phyloP scores from a whole-genome alignment of 139 green algal genomes.

The Chlorella sp. region DNA sequence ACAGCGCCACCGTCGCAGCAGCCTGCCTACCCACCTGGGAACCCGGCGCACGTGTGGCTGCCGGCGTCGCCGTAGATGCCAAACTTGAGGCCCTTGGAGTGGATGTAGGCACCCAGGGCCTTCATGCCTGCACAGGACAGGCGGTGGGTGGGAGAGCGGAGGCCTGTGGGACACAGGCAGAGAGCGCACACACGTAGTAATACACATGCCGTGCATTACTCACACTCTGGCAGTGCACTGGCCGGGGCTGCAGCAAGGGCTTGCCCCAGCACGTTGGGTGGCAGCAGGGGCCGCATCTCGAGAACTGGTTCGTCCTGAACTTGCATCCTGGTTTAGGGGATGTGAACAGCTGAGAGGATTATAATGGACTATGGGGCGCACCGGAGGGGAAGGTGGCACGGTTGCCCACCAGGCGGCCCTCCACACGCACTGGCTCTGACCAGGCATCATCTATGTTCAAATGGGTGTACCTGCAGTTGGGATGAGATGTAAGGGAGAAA shows the following conservation, averaged over 20 bases:
- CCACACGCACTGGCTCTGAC: neutral
- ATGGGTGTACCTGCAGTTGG: conserved; percentile 13
- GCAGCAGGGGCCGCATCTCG: neutral
- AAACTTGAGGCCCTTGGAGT: conserved; percentile 68
- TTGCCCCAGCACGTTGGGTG: too few species aligned
- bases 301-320: too few species aligned
- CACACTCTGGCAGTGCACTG: neutral
- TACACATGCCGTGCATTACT: neutral
- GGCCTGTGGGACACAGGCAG: neutral
- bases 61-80: conserved; percentile 79
- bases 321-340: too few species aligned
- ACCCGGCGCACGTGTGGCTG: conserved; percentile 72
- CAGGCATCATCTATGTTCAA: conserved; percentile 36
- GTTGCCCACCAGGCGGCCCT: conserved; percentile 23
- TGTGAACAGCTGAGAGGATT: too few species aligned
- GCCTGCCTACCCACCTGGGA: conserved; percentile 43
- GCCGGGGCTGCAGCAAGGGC: neutral
- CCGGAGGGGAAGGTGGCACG: conserved; percentile 5
- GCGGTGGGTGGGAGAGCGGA: neutral
- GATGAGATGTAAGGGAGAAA: neutral
- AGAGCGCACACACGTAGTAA: too few species aligned
- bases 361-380: too few species aligned
- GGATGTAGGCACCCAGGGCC: conserved; percentile 61
- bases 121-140: conserved; percentile 56
- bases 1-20: neutral